Evolutionary conservation across 208 protist genomes (phyloP), one percentile per base, ranked within the genome.

Genomic region (Trypanosoma boissoni): DNA sequence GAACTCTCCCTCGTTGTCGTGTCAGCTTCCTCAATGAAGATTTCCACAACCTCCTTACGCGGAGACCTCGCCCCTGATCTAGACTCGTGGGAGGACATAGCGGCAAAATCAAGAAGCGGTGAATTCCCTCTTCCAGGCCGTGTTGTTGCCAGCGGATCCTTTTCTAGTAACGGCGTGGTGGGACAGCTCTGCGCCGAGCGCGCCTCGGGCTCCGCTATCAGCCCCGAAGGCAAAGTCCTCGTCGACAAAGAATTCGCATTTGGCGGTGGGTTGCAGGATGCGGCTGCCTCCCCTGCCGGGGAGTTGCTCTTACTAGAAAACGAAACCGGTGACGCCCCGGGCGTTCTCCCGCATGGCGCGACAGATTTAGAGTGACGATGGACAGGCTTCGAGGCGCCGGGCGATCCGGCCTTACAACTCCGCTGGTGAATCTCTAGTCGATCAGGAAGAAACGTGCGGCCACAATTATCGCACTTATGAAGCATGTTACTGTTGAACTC

Each of bases 371-470:
- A 49, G 34, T 23, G 3, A 24, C 64, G 46, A 3, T 54, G 28
- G 8, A 74, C 28, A n/a, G 74, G 76, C 53, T 72, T 81, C 3
- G 80, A 75, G 4, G 64, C 51, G 18, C 61, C 39, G 2, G 76
- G 68, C 20, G 63, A 28, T 0, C 76, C 85, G 0, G 87, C 81
- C 59, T 85, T 92, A 69, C 93, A 97, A 61, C 82, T 92, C 31
- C 79, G 74, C 51, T 90, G 66, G 58, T 97, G 93, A 18, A 97
- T 71, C 59, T 83, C 77, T 18, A 97, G 78, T 3, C 88, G 79
- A 39, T 96, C 91, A 1, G 93, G 93, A 31, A 94, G 53, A 54
- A 97, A 97, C 20, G 83, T 96, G 66, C 93, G 83, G 46, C 79
- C 77, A 62, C 93, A 97, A 64, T 95, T 87, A 1, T 78, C 80